Conservation (phyloP, 805 yeast genomes). For the Candida sakaeoensis region DNA sequence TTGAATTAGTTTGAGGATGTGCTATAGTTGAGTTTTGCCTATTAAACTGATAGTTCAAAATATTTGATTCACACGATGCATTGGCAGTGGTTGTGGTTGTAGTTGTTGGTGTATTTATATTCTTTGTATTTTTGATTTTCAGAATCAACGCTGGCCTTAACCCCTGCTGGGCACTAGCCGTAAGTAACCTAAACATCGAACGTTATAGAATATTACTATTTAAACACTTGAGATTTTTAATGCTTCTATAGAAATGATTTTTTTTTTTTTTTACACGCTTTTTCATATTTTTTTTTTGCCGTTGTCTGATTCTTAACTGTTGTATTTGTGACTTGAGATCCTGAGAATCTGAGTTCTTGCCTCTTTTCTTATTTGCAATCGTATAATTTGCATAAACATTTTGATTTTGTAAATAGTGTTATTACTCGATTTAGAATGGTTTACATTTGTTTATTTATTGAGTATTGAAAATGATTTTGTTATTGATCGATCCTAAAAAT, state of each 20-base stretch:
- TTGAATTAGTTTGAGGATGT: neutral
- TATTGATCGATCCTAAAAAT: too few relatives aligned
- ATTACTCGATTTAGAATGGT: too few relatives aligned
- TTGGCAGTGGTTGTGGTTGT: slow-evolving; percentile 1
- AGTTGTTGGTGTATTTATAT: neutral
- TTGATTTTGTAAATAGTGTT: too few relatives aligned
- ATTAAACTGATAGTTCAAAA: slow-evolving; percentile 10
- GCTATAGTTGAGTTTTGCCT: slow-evolving; percentile 18
- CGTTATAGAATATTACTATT: neutral
- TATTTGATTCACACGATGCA: neutral
- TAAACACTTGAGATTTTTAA: neutral
- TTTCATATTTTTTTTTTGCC: neutral
- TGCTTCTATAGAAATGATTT: neutral
- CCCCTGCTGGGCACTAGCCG: slow-evolving; percentile 33
- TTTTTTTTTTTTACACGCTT: neutral
- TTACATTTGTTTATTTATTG: too few relatives aligned
- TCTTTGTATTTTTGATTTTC: slow-evolving; percentile 29
- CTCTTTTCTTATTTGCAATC: too few relatives aligned
- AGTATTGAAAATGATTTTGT: too few relatives aligned
- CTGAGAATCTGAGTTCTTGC: too few relatives aligned
- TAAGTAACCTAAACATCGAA: slow-evolving; percentile 35
- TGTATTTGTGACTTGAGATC: too few relatives aligned
- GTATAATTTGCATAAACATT: too few relatives aligned
- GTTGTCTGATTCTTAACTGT: neutral
- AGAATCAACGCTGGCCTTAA: slow-evolving; percentile 35